phyloP scores from a whole-genome alignment of 2,329 filamentous ascomycete genomes.

The Cercospora sp. region DNA sequence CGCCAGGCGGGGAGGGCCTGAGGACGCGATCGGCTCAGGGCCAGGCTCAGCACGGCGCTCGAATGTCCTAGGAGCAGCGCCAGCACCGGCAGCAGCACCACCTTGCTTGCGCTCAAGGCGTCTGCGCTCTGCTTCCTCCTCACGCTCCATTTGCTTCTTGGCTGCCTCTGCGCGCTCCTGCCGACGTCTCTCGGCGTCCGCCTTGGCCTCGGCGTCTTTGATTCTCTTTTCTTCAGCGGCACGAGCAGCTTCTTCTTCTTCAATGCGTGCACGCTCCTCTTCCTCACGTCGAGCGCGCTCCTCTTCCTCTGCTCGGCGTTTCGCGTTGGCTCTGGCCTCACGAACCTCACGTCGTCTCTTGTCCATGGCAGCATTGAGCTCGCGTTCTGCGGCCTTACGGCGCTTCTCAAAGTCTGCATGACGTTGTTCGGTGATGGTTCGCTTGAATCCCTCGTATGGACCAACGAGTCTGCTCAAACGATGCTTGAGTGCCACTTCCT shows the following conservation, averaged over 20 bases:
- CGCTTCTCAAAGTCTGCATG: constrained; percentile 96
- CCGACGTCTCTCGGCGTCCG: constrained; percentile 65
- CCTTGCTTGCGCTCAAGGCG: constrained; percentile 62
- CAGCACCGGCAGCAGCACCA: constrained; percentile 40
- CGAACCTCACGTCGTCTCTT: constrained; percentile 84
- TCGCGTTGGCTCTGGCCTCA: constrained; percentile 80
- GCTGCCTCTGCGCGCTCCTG: constrained; percentile 50
- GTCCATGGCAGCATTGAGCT: constrained; percentile 88
- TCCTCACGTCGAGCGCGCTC: constrained; percentile 78
- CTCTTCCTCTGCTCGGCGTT: constrained; percentile 78
- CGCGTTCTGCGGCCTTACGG: constrained; percentile 84
- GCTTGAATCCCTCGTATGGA: constrained; percentile 80
- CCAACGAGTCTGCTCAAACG: constrained; percentile 81
- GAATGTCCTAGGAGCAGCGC: constrained; percentile 32
- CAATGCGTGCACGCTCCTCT: constrained; percentile 75
- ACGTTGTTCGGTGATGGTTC: constrained; percentile 79
- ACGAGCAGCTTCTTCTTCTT: constrained; percentile 81
- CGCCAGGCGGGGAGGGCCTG: constrained; percentile 61
- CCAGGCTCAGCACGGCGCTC: constrained; percentile 32
- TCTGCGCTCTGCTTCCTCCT: constrained; percentile 82
- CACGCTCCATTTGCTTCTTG: constrained; percentile 54
- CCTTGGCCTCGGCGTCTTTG: constrained; percentile 59
- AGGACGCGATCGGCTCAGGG: constrained; percentile 49
- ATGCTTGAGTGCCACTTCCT: constrained; percentile 90
- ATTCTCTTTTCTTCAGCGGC: constrained; percentile 75